Base-by-base conservation (phyloP, 257 asterid species). In the Ajuga chamaepitys region DNA sequence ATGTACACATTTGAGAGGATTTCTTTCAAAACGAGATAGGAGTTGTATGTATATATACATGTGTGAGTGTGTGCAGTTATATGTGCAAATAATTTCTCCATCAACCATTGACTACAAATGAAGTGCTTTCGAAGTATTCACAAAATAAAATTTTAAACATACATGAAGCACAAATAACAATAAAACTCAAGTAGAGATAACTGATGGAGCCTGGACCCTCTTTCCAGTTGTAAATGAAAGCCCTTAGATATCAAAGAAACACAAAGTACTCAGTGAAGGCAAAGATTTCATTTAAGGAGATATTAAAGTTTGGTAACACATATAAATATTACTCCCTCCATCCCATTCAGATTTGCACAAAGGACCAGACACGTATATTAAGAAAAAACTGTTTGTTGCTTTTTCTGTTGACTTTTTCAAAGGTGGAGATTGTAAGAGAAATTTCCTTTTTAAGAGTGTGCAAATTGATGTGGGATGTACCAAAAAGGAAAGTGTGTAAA, bases 201-300 rank as follows among this genome's bases (percentile, higher is more conserved):
- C 53, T 41, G 47, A 67, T 22, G 38, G 64, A 47, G 40, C 30
- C 51, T 13, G 52, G 32, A n/a, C 51, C 41, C 68, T 47, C 42
- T 57, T 66, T 64, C 64, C 54, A 57, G 63, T 50, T 64, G 34
- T 9, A 45, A 20, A 59, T 37, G 66, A 55, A 41, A 56, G 20
- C 40, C 26, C 40, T 7, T 28, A 46, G 47, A 57, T 13, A 70
- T 58, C 47, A 42, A 66, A 28, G 44, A 9, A 58, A 17, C 58
- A 70, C 8, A 50, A 17, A 51, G 8, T 54, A 61, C 41, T 24
- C 61, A 61, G 12, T 12, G 66, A 5, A 47, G 68, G 32, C 34
- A 40, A 32, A 41, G 28, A 25, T 14, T 38, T 57, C 21, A 13
- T 66, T 22, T 55, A 61, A 58, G 18, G 45, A 55, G 52, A 58